Evolutionary conservation across 768 basidiomycete species (phyloP), one percentile per base, ranked within the genome.

Genomic region (Neoboletus subvelutipes): DNA sequence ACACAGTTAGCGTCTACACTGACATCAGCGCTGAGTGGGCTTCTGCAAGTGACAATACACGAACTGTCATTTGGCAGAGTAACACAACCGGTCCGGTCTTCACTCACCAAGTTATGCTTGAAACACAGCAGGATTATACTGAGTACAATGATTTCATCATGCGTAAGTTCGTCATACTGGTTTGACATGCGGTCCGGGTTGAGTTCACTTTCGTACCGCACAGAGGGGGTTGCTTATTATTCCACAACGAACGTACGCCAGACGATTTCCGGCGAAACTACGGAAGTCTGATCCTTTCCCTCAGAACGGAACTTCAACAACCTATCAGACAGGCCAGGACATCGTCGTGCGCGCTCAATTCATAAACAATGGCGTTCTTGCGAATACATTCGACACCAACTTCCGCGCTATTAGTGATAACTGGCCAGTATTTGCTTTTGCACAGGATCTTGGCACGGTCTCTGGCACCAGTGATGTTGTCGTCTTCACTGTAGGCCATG

Each of bases 211-310:
- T 45, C 36, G 29, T 15, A 15, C 39, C 3, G 51, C 22, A 18
- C 63, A 88, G 86, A 87, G 69, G 86, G 86, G n/a, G 81, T 83
- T 24, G 83, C 80, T 2, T 84, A 78, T 68, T 86, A 87, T 59
- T 81, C 85, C 1, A 82, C 80, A 1, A 61, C 70, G 1, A 80
- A 79, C 59, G 83, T 83, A 55, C 33, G 78, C 55, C 3, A 5
- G 33, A 59, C 4, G 11, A 28, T 24, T 20, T 22, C 28, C 31
- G n/a, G 29, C 15, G 17, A 29, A 37, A 10, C 20, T 6, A 17
- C 20, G 5, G 8, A 4, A 28, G 34, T 29, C 52, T 61, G 28
- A 58, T 34, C 10, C 31, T 52, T 12, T 53, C 2, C 64, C 28
- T 28, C 48, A 85, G 84, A 72, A 73, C 5, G 69, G 64, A 51